Evolutionary conservation across 2,329 filamentous ascomycete species (phyloP).

Genomic region (Canariomyces notabilis): DNA sequence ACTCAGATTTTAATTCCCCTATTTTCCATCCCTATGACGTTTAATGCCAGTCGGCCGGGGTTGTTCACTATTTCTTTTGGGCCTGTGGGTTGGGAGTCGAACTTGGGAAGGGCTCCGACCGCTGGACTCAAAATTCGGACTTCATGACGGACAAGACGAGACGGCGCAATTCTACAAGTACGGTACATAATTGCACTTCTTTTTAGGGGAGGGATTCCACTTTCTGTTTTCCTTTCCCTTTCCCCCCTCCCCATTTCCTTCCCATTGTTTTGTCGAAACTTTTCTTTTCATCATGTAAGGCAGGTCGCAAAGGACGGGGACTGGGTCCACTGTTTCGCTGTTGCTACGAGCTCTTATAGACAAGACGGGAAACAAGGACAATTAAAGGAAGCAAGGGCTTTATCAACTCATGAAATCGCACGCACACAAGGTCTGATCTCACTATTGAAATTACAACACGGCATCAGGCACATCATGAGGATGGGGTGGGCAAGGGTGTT

Average conservation of each 20-base stretch:
- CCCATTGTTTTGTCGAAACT: neutral
- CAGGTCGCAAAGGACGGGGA: neutral
- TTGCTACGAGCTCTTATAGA: neutral
- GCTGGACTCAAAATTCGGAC: neutral
- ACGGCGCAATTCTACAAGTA: neutral
- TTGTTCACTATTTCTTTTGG: too few species aligned
- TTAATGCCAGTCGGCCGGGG: slow-evolving; percentile 4
- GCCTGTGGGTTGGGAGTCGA: too few species aligned
- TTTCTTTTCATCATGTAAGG: neutral
- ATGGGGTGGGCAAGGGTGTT: neutral
- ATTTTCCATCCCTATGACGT: slow-evolving; percentile 4
- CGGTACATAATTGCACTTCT: slow-evolving; percentile 16
- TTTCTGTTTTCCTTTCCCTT: neutral
- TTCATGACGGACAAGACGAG: slow-evolving; percentile 6
- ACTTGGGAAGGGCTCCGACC: too few species aligned
- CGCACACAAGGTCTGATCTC: neutral
- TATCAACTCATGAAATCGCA: neutral
- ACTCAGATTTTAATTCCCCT: slow-evolving; percentile 5
- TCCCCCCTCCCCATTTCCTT: neutral
- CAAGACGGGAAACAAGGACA: neutral
- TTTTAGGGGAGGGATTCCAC: neutral
- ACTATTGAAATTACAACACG: neutral
- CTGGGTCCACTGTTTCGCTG: too few species aligned
- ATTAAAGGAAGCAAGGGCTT: too few species aligned
- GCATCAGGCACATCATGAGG: neutral